Conservation (phyloP, 208 protist species). For the Phytomonas sp. region DNA sequence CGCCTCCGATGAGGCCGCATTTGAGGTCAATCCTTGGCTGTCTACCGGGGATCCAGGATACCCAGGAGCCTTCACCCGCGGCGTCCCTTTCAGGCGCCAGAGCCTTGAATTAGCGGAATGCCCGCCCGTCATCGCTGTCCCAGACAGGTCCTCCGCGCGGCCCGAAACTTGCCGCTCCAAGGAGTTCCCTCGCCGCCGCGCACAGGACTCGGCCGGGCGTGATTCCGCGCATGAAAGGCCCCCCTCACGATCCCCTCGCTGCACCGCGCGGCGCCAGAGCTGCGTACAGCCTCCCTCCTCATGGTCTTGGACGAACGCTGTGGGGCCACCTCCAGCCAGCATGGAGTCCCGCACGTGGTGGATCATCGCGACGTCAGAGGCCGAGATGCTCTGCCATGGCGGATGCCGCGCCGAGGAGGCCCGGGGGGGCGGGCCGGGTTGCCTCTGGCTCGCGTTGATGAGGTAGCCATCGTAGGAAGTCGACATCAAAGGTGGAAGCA, state of each 20-base stretch:
- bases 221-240: too few relatives aligned
- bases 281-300: constrained; percentile 46
- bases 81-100: too few relatives aligned
- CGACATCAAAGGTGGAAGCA: constrained; percentile 24
- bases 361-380: constrained; percentile 37
- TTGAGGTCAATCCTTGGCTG: background rate
- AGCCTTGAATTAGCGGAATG: too few relatives aligned
- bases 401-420: constrained; percentile 14
- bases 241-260: background rate
- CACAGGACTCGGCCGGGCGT: too few relatives aligned
- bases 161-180: too few relatives aligned
- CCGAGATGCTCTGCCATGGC: constrained; percentile 48
- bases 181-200: too few relatives aligned
- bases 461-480: constrained; percentile 19
- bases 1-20: background rate
- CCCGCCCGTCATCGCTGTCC: too few relatives aligned
- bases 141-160: too few relatives aligned
- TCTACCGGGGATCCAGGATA: background rate
- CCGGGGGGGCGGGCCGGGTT: background rate
- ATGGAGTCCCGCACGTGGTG: constrained; percentile 35
- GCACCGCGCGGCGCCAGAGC: constrained; percentile 38
- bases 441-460: background rate
- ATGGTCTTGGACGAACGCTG: constrained; percentile 12
- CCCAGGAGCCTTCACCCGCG: background rate
- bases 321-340: background rate